A percentile compares a stretch with the other conserved stretches of the same genome.
Evolutionary conservation across 192 early-diverging fungal genomes (phyloP).

Genomic region (Backusella circina): DNA sequence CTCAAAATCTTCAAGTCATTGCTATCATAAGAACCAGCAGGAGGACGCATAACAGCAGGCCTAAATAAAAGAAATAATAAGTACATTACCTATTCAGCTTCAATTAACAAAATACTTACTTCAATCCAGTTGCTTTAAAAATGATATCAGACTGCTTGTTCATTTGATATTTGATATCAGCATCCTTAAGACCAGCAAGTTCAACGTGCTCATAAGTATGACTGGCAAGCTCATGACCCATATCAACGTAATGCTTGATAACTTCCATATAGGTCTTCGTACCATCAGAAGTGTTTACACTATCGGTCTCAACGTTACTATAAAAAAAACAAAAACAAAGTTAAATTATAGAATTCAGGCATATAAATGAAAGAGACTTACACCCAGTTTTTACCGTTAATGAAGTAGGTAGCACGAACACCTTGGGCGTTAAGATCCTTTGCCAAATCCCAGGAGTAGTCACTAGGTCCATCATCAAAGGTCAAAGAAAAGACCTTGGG

Average conservation of each 20-base stretch:
- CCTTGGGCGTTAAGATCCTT: conserved; percentile 13
- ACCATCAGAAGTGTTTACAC: conserved; percentile 3
- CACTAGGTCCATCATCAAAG: conserved; percentile 52
- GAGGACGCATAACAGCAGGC: conserved; percentile 44
- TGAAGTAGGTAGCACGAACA: conserved; percentile 58
- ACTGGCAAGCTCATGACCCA: conserved; percentile 29
- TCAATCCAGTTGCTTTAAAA: conserved; percentile 18
- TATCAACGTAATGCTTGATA: conserved; percentile 8
- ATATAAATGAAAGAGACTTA: conserved; percentile 12
- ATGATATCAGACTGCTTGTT: conserved; percentile 7
- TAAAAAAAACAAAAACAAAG: background rate
- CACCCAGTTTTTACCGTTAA: conserved; percentile 59
- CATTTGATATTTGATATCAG: conserved; percentile 19
- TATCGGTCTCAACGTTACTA: conserved; percentile 12
- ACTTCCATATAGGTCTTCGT: conserved; percentile 18
- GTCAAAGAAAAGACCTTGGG: conserved; percentile 50
- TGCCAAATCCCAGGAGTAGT: conserved; percentile 19
- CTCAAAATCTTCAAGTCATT: conserved; percentile 22
- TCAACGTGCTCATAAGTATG: conserved; percentile 21
- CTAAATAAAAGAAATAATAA: background rate
- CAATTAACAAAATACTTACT: background rate
- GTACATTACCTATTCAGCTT: too few relatives aligned
- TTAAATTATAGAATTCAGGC: background rate
- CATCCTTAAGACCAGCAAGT: conserved; percentile 11
- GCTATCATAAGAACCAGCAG: conserved; percentile 39